Conservation (phyloP, 371 early-diverging fungal species). For the Rhizopus microsporus region DNA sequence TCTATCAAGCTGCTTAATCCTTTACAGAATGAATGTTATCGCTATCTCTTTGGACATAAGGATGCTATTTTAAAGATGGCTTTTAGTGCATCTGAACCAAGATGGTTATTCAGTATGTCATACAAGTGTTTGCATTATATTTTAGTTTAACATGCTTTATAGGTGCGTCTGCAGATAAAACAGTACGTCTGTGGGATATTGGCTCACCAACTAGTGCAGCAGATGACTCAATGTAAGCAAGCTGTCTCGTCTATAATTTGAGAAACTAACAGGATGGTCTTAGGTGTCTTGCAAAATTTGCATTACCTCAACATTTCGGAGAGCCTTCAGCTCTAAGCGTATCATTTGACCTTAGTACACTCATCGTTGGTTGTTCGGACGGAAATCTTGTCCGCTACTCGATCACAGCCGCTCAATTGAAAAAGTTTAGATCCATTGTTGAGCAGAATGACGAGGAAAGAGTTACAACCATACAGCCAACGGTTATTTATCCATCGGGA, state of each 20-base stretch:
- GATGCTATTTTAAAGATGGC: slow-evolving; percentile 41
- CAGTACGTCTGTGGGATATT: slow-evolving; percentile 64
- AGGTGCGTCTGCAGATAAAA: slow-evolving; percentile 57
- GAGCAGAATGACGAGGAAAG: background rate
- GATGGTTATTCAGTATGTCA: slow-evolving; percentile 58
- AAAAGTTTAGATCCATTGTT: background rate
- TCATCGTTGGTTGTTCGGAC: slow-evolving; percentile 36
- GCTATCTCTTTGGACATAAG: slow-evolving; percentile 56
- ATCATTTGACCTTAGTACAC: slow-evolving; percentile 22
- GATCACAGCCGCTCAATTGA: slow-evolving; percentile 4
- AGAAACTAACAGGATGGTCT: background rate
- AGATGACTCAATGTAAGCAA: slow-evolving; percentile 33
- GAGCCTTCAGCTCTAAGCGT: slow-evolving; percentile 34
- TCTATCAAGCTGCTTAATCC: slow-evolving; percentile 62
- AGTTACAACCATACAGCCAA: slow-evolving; percentile 10
- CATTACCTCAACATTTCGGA: slow-evolving; percentile 17
- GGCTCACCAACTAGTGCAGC: slow-evolving; percentile 37
- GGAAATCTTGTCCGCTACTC: slow-evolving; percentile 34
- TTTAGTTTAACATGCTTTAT: no score
- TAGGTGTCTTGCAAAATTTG: slow-evolving; percentile 45
- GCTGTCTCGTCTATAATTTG: background rate
- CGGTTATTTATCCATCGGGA: slow-evolving; percentile 44
- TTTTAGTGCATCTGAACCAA: slow-evolving; percentile 50
- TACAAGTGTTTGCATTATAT: background rate
- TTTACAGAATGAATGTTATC: slow-evolving; percentile 54